Conservation (phyloP, 306 rosid genomes). For the Psophocarpus tetragonolobus region DNA sequence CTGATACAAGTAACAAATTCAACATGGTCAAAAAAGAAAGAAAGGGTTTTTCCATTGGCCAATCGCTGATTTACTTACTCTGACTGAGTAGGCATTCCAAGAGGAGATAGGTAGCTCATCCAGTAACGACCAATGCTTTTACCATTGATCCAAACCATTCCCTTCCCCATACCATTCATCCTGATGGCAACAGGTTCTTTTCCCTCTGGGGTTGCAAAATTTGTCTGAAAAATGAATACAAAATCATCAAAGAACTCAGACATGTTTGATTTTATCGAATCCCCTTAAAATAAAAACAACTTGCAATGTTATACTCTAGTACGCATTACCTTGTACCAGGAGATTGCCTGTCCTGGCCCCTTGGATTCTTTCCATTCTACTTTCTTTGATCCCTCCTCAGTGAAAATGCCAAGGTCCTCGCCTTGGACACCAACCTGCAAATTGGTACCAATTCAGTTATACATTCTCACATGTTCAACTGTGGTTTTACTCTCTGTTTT, state of each 20-base stretch:
- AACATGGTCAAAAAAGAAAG: not conserved
- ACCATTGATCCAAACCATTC: slow-evolving; percentile 87
- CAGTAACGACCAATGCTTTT: slow-evolving; percentile 77
- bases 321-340: slow-evolving; percentile 86
- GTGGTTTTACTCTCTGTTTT: not conserved
- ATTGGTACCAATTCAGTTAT: slow-evolving; percentile 12
- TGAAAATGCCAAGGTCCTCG: slow-evolving; percentile 51
- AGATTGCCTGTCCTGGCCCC: slow-evolving; percentile 43
- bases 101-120: slow-evolving; percentile 72
- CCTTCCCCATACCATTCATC: slow-evolving; percentile 83
- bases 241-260: not conserved
- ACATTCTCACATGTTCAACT: not conserved
- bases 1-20: slow-evolving; percentile 39
- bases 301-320: not conserved
- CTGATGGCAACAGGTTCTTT: slow-evolving; percentile 63
- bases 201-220: slow-evolving; percentile 73
- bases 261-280: slow-evolving; percentile 9
- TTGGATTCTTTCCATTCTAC: slow-evolving; percentile 56
- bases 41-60: not conserved
- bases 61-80: slow-evolving; percentile 57
- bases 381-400: slow-evolving; percentile 60
- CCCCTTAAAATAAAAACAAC: not conserved
- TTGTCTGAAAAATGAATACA: slow-evolving; percentile 50
- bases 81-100: slow-evolving; percentile 62
- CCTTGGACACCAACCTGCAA: slow-evolving; percentile 70